phyloP scores from a whole-genome alignment of 202 grass and related monocot genomes.

The Carex arenaria region DNA sequence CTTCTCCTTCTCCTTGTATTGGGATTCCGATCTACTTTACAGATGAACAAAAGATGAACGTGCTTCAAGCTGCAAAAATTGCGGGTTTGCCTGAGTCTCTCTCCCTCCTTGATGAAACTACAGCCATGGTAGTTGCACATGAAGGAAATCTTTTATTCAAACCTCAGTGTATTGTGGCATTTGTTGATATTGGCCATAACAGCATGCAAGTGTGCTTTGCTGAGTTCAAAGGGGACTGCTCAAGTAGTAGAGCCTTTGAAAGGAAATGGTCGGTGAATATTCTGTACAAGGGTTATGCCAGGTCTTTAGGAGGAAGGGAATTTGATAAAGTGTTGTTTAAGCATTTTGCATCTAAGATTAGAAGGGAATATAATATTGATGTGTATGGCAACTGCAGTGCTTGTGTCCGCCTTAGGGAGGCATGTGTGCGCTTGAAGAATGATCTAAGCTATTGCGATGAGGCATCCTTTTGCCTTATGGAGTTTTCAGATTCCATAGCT shows the following conservation, averaged over 20 bases:
- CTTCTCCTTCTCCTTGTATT: conserved; percentile 37
- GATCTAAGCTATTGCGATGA: conserved; percentile 44
- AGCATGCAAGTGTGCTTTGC: conserved; percentile 2
- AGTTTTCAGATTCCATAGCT: conserved; percentile 68
- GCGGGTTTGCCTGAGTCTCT: conserved; percentile 36
- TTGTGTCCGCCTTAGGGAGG: conserved; percentile 43
- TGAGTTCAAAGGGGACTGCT: not conserved
- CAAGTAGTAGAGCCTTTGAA: not conserved
- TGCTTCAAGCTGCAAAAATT: conserved; percentile 53
- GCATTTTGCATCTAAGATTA: conserved; percentile 55
- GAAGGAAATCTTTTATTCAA: conserved; percentile 27
- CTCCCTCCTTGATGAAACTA: conserved; percentile 60
- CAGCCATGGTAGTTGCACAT: conserved; percentile 54
- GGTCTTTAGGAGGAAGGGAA: conserved; percentile 56
- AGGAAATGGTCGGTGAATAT: conserved; percentile 37
- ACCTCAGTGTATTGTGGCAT: conserved; percentile 43
- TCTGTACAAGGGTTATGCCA: conserved; percentile 52
- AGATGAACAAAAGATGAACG: conserved; percentile 50
- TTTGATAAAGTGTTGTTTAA: conserved; percentile 62
- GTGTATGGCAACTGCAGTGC: conserved; percentile 47
- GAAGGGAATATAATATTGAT: conserved; percentile 63
- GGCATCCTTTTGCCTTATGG: conserved; percentile 53
- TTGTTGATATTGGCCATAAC: not conserved
- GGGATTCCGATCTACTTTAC: conserved; percentile 65
- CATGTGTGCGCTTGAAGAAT: conserved; percentile 54